phyloP scores from a whole-genome alignment of 345 rosid genomes.

The Hibiscus trionum region DNA sequence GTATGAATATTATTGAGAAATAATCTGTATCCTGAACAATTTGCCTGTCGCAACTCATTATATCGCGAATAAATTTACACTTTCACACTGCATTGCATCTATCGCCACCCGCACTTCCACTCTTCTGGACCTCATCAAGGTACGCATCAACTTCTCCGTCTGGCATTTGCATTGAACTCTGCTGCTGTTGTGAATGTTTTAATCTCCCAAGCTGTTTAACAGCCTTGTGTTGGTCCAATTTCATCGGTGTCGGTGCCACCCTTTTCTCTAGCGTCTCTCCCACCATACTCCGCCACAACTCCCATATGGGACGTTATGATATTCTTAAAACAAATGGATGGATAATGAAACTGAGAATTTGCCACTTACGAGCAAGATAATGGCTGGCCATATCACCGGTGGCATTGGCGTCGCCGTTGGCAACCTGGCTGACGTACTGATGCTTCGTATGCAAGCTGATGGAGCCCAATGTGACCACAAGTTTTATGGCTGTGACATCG shows the following conservation, averaged over 20 bases:
- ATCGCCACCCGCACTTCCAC: constrained; percentile 67
- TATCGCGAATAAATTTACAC: too few species aligned
- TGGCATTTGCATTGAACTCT: constrained; percentile 39
- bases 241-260: constrained; percentile 50
- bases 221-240: constrained; percentile 44
- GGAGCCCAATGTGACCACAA: constrained; percentile 59
- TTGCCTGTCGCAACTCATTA: too few species aligned
- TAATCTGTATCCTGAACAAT: too few species aligned
- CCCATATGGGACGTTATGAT: constrained; percentile 86
- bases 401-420: constrained; percentile 70
- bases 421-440: constrained; percentile 77
- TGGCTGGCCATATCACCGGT: constrained; percentile 69
- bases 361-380: constrained; percentile 49
- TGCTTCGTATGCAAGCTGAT: constrained; percentile 90
- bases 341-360: constrained; percentile 39
- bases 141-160: constrained; percentile 65
- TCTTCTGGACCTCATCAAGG: constrained; percentile 81
- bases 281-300: constrained; percentile 80
- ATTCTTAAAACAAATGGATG: constrained; percentile 72
- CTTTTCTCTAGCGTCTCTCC: constrained; percentile 81
- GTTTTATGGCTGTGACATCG: constrained; percentile 43
- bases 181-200: constrained; percentile 27
- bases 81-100: constrained; percentile 43
- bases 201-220: constrained; percentile 25
- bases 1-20: not conserved